Percentiles rank a stretch among this genome's conserved stretches.
Conservation (phyloP, 495 filamentous ascomycete genomes). For the Talaromyces liani region DNA sequence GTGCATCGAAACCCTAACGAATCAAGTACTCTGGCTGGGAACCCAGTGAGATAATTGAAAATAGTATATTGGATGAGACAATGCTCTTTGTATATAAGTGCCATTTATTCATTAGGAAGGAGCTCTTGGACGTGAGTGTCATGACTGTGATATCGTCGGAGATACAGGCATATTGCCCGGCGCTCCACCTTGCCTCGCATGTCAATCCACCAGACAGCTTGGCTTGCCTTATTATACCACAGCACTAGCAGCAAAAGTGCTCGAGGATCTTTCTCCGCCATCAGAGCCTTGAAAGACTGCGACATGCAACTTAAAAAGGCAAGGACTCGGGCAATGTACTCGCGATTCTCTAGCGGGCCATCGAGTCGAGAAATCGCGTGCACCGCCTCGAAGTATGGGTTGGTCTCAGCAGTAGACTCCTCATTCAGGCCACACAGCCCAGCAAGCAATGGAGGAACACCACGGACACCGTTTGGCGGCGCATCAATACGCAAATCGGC, state of each 20-base stretch:
- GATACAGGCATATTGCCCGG: slow-evolving; percentile 32
- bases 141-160: slow-evolving; percentile 13
- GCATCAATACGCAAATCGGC: slow-evolving; percentile 10
- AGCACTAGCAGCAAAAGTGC: slow-evolving; percentile 24
- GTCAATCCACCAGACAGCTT: slow-evolving; percentile 26
- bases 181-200: slow-evolving; percentile 28
- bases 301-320: slow-evolving; percentile 15
- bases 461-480: background rate
- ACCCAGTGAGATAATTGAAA: no score
- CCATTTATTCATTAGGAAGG: background rate
- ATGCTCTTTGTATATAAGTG: background rate
- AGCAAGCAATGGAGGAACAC: background rate
- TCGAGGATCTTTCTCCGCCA: slow-evolving; percentile 23
- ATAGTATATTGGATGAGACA: no score
- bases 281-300: slow-evolving; percentile 11
- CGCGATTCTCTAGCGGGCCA: slow-evolving; percentile 5
- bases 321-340: slow-evolving; percentile 11
- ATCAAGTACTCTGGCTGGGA: no score
- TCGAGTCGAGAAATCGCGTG: slow-evolving; percentile 4
- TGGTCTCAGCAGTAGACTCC: slow-evolving; percentile 11
- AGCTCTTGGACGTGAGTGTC: background rate
- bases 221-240: slow-evolving; percentile 27
- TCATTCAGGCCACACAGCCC: background rate
- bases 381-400: slow-evolving; percentile 25
- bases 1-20: no score